Evolutionary conservation across 208 protist genomes (phyloP), one percentile per base, ranked within the genome.

Genomic region (Leishmania martiniquensis): DNA sequence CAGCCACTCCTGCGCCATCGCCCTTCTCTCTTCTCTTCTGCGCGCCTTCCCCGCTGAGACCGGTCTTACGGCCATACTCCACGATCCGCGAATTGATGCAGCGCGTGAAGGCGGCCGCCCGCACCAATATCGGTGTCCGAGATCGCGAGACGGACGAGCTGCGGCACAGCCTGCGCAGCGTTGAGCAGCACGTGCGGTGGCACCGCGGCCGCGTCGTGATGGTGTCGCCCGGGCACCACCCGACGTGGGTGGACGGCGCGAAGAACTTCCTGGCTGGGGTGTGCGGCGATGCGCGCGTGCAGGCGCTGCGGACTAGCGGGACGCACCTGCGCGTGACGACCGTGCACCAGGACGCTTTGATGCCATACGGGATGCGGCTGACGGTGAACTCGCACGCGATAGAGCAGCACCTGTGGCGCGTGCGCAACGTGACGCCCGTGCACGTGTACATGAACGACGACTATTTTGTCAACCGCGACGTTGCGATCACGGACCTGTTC

Each of bases 171-270:
- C 72, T 99, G 37, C 89, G 98, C 29, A 99, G 95, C 34, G 68
- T 99, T 49, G 97, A 99, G 86, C 83, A 88, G 76, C 91, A 95
- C 87, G 93, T 98, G 37, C 95, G 85, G 45, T 99, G 98, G 98
- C 69, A 13, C 42, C 78, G 49, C n/a, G 90, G 90, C 25, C 85
- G 96, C 62, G 81, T 98, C 68, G 77, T 99, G n/a, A 83, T 99
- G 71, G 96, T 99, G n/a, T 99, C 98, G 20, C 98, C 98, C 63
- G 97, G 97, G 45, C 98, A 99, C 87, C 81, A 97, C 55, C 94
- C 96, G 42, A 75, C 69, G 71, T 99, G 97, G 96, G 69, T 98
- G 55, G 88, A 98, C 82, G 55, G 85, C 42, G 83, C 86, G 63
- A 85, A 82, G 67, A 87, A 89, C 82, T 93, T 93, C 76, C 75